A percentile compares a stretch with the other conserved stretches of the same genome.
Conservation (phyloP, 2,329 filamentous ascomycete genomes). For the Botryotinia narcissicola region DNA sequence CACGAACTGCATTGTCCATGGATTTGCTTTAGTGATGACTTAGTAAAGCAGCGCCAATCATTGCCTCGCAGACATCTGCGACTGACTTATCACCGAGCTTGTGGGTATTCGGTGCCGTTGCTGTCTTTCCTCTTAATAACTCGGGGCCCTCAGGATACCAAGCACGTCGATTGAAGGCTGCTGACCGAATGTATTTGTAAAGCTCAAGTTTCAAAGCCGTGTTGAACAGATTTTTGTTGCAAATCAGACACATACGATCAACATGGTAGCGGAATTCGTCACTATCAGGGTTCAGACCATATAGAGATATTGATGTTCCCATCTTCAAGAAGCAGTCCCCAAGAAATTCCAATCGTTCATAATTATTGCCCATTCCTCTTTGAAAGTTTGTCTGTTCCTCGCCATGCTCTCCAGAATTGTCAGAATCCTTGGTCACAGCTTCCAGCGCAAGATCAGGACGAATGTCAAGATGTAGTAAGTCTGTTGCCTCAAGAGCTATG, state of each 20-base stretch:
- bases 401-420: slow-evolving; percentile 73
- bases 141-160: slow-evolving; percentile 87
- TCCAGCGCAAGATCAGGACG: slow-evolving; percentile 73
- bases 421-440: slow-evolving; percentile 88
- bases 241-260: slow-evolving; percentile 84
- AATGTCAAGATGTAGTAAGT: slow-evolving; percentile 62
- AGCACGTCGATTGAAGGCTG: slow-evolving; percentile 67
- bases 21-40: slow-evolving; percentile 42
- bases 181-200: slow-evolving; percentile 78
- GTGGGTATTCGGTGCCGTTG: slow-evolving; percentile 57
- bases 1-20: slow-evolving; percentile 58
- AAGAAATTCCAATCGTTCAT: slow-evolving; percentile 89
- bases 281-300: slow-evolving; percentile 69
- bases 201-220: slow-evolving; percentile 65
- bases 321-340: slow-evolving; percentile 95
- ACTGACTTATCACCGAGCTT: slow-evolving; percentile 81
- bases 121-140: slow-evolving; percentile 68
- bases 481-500: slow-evolving; percentile 73
- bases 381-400: slow-evolving; percentile 70
- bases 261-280: slow-evolving; percentile 88
- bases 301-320: slow-evolving; percentile 87
- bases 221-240: slow-evolving; percentile 86
- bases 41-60: slow-evolving; percentile 82
- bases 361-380: slow-evolving; percentile 87
- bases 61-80: slow-evolving; percentile 89